A percentile compares a stretch with the other conserved stretches of the same genome.
These are phyloP conservation scores for Microdochium bolleyi DNA, from an alignment of 2,329 filamentous ascomycete genomes.

Conservation along the genomic window DNA sequence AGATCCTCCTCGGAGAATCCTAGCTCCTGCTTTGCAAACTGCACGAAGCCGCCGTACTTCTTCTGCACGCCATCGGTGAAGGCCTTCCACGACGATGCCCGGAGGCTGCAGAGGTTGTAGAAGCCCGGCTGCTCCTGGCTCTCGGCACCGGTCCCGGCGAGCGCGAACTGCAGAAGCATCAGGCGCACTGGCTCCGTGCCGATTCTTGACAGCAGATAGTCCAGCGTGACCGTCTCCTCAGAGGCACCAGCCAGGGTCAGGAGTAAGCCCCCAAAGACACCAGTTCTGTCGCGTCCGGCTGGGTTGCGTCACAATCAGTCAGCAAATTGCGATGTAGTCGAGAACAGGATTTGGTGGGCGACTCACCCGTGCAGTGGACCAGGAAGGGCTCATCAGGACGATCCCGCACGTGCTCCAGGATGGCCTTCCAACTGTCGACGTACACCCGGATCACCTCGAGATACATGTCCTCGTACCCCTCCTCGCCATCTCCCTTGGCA, in stretches of 20 bases:
- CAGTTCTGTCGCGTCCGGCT: conserved; percentile 49
- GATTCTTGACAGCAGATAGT: conserved; percentile 47
- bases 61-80: conserved; percentile 34
- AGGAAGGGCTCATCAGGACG: conserved; percentile 34
- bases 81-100: conserved; percentile 32
- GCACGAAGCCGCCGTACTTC: conserved; percentile 39
- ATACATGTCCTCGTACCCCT: conserved; percentile 38
- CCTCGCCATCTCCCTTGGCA: conserved; percentile 33
- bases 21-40: conserved; percentile 35
- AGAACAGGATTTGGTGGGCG: background rate
- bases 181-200: conserved; percentile 42
- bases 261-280: conserved; percentile 41
- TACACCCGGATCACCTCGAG: conserved; percentile 36
- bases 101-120: conserved; percentile 36
- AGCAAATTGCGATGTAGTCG: background rate
- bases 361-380: conserved; percentile 46
- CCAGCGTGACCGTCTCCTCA: conserved; percentile 31
- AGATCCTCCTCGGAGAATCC: conserved; percentile 39
- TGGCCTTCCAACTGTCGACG: conserved; percentile 27
- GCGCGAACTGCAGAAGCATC: conserved; percentile 33
- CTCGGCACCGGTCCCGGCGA: conserved; percentile 24
- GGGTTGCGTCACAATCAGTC: background rate
- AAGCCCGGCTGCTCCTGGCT: conserved; percentile 37
- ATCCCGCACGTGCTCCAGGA: conserved; percentile 41
- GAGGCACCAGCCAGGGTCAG: conserved; percentile 39